Evolutionary conservation across 2,329 filamentous ascomycete genomes (phyloP).

Genomic region (Tolypocladium ovalisporum): DNA sequence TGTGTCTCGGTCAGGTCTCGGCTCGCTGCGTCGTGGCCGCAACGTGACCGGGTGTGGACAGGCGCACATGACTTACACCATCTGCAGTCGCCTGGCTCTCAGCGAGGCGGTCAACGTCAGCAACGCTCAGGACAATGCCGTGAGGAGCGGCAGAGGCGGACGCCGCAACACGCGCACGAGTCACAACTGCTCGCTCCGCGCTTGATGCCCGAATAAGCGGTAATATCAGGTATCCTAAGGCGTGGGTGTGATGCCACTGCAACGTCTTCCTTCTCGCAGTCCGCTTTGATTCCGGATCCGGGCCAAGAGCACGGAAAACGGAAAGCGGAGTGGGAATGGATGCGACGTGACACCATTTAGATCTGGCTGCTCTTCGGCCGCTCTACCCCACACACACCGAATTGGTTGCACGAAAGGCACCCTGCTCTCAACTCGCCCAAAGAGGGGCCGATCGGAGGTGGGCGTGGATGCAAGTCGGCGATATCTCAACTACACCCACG

Average conservation of each 20-base stretch:
- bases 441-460: neutral
- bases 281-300: neutral
- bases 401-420: neutral
- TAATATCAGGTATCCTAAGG: constrained; percentile 1
- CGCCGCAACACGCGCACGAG: neutral
- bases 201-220: constrained; percentile 5
- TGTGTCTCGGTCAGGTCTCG: constrained; percentile 6
- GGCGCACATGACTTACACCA: constrained; percentile 1
- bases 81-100: neutral
- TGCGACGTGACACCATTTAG: constrained; percentile 14
- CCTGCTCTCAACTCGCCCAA: neutral
- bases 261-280: neutral
- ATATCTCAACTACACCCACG: neutral
- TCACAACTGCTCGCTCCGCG: neutral
- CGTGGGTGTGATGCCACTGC: neutral
- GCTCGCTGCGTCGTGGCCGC: constrained; percentile 6
- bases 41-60: neutral
- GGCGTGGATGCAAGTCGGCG: neutral
- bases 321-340: neutral
- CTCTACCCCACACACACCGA: neutral
- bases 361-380: constrained; percentile 4
- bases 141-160: neutral
- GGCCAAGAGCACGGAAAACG: neutral
- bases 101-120: constrained; percentile 2
- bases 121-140: neutral